A percentile compares a stretch with the other conserved stretches of the same genome.
phyloP scores from a whole-genome alignment of 225 moss, liverwort and hornwort genomes.

The Thuidium tamariscinum region DNA sequence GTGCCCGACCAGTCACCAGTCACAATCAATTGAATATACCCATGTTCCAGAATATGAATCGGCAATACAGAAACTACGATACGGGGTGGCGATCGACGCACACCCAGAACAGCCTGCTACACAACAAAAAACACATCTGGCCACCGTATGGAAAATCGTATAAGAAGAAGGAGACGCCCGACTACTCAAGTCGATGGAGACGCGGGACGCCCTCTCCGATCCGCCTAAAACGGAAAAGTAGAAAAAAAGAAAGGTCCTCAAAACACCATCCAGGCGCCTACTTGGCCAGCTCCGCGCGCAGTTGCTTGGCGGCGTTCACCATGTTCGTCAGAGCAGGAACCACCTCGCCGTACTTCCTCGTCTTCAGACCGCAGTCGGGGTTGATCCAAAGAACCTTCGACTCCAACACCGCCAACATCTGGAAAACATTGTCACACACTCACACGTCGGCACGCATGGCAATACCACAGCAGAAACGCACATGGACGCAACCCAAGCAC shows the following conservation, averaged over 20 bases:
- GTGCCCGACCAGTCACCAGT: not conserved
- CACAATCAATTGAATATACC: not conserved
- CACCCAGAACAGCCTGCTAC: not conserved
- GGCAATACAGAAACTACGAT: not conserved
- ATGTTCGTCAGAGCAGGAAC: not conserved
- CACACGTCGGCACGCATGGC: not conserved
- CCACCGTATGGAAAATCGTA: not conserved
- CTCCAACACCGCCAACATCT: not conserved
- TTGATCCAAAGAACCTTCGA: not conserved
- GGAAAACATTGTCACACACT: rapidly evolving
- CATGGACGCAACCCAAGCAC: not conserved
- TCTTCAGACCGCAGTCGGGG: not conserved
- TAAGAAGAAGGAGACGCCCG: not conserved
- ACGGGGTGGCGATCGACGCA: not conserved
- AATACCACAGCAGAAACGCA: not conserved
- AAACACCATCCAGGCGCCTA: not conserved
- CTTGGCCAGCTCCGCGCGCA: not conserved
- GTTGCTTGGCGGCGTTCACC: not conserved
- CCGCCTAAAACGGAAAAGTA: not conserved
- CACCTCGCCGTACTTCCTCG: not conserved
- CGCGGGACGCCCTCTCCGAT: not conserved
- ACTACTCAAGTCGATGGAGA: not conserved
- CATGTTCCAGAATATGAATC: not conserved
- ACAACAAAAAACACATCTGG: not conserved
- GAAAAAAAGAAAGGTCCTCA: not conserved